A percentile compares a stretch with the other conserved stretches of the same genome.
Conservation (phyloP, 108 stramenopile genomes). For the Nitzschia sp. region DNA sequence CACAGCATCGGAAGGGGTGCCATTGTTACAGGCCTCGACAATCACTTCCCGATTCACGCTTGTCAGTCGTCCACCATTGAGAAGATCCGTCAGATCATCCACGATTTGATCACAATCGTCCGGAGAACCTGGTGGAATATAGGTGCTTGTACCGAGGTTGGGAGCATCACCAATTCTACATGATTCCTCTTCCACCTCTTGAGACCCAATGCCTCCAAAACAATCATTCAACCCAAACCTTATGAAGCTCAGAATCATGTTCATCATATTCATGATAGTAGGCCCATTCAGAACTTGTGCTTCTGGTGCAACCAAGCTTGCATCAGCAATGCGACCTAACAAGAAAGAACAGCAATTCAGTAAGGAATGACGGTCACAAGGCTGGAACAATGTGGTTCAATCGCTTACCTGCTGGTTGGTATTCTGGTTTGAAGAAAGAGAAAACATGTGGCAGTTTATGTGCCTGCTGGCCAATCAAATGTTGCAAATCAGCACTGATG, state of each 20-base stretch:
- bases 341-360: background rate
- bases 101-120: too few species aligned
- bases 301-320: background rate
- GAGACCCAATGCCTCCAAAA: background rate
- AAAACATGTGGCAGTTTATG: background rate
- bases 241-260: background rate
- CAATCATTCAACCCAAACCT: background rate
- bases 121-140: background rate
- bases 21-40: conserved; percentile 5
- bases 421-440: background rate
- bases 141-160: background rate
- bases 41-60: conserved; percentile 2
- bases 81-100: too few species aligned
- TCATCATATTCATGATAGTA: background rate
- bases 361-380: background rate
- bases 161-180: background rate
- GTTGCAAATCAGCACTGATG: background rate
- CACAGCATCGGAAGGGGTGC: background rate
- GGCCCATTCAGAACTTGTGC: background rate
- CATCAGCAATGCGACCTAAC: background rate
- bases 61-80: too few species aligned
- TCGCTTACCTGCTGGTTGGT: background rate
- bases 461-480: background rate
- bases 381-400: background rate
- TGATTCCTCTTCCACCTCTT: too few species aligned